These are phyloP conservation scores for Pichia occidentalis DNA, from an alignment of 805 yeast species.

Conservation along the genomic window DNA sequence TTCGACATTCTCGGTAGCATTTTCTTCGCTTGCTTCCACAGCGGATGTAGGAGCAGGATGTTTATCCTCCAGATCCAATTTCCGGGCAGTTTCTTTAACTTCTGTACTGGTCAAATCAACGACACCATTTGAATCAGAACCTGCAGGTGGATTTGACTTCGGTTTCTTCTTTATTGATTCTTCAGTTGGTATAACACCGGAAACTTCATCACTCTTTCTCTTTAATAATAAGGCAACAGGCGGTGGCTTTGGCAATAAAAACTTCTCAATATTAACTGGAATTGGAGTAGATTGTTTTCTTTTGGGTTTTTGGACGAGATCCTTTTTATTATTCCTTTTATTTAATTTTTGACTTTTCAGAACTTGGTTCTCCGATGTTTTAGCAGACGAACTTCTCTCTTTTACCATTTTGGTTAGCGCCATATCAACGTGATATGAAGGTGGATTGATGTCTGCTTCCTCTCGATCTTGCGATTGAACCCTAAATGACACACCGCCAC, in stretches of 20 bases:
- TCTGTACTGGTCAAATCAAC: too few relatives aligned
- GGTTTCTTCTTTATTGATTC: constrained; percentile 10
- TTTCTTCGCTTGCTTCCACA: too few relatives aligned
- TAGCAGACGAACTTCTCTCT: not conserved
- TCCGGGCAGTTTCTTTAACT: too few relatives aligned
- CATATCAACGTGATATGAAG: constrained; percentile 20
- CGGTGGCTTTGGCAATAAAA: constrained; percentile 18
- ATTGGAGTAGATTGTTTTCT: constrained; percentile 6
- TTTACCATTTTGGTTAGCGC: constrained; percentile 14
- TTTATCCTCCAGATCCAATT: too few relatives aligned
- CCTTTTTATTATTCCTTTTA: not conserved
- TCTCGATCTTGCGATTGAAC: constrained; percentile 8
- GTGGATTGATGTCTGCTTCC: constrained; percentile 12
- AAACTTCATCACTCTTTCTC: constrained; percentile 14
- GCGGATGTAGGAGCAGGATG: too few relatives aligned
- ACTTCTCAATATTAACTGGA: constrained; percentile 15
- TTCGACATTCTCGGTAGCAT: too few relatives aligned
- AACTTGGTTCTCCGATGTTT: too few relatives aligned
- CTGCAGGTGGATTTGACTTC: too few relatives aligned
- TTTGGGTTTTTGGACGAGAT: not conserved
- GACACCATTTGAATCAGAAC: too few relatives aligned
- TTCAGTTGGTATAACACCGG: not conserved
- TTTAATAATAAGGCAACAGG: constrained; percentile 10
- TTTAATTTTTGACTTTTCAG: too few relatives aligned
- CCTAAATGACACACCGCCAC: constrained; percentile 7